Base-by-base conservation (phyloP, 306 rosid species). In the Hippophae gyantsensis region DNA sequence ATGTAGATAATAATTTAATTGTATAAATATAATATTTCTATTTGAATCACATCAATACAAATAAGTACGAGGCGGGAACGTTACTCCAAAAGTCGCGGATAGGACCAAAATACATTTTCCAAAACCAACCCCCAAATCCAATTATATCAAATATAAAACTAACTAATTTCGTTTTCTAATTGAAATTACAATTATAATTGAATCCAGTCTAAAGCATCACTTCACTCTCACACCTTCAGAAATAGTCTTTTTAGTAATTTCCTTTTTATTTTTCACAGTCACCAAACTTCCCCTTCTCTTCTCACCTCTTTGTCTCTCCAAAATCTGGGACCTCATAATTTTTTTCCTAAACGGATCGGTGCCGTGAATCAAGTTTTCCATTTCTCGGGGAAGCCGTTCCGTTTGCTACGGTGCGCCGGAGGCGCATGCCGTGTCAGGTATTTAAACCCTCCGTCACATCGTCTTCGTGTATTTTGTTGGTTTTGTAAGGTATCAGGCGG, bases 31-130 rank as follows among this genome's bases (percentile, higher is more conserved):
- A 18, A 0, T 18, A 18, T 18, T 18, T 18, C 1, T 10, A 2
- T 10, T 48, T 6, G 6, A 48, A 10, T 5, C n/a, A 14, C 41
- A 11, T 48, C 6, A 61, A 72, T 56, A 56, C 68, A 52, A 64
- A 74, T 54, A 32, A 44, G 62, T 48, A 56, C 57, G 65, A 74
- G 72, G 75, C 79, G 79, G 79, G 79, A 75, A 69, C 58, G 10
- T 23, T 48, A 69, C 63, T 74, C 79, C 74, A 56, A 74, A 63
- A 63, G 1, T 42, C 14, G 52, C 7, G 68, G 74, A 38, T 44
- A 54, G 56, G 13, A 41, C 71, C 60, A 27, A 32, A 72, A 62
- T 40, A 18, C 67, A 41, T 41, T 62, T 62, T 62, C 52, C 14
- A 50, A 52, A 62, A 62, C 14, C 58, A 5, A 27, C 13, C 48